Evolutionary conservation across 1,284 basidiomycete genomes (phyloP).

Genomic region (Puccinia triticina): DNA sequence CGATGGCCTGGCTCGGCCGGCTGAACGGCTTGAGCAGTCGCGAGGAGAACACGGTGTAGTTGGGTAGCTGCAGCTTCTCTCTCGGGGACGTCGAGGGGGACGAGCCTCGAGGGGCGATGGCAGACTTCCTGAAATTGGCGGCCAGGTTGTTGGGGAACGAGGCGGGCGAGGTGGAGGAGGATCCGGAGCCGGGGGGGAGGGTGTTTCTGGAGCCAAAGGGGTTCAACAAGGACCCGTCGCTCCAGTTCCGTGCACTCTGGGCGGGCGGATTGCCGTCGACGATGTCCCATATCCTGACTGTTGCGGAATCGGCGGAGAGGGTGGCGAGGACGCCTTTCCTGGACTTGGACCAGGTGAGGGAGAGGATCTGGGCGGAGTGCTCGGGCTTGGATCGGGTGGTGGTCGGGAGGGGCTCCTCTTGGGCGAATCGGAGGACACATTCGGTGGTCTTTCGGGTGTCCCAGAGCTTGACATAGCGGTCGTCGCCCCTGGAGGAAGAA

Average conservation of each 20-base stretch:
- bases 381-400: constrained; percentile 1
- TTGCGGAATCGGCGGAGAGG: constrained; percentile 22
- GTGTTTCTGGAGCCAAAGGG: constrained; percentile 9
- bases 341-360: constrained; percentile 36
- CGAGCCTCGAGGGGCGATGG: constrained; percentile 5
- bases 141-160: constrained; percentile 21
- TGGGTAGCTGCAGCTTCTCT: neutral
- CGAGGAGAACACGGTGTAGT: constrained; percentile 34
- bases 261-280: constrained; percentile 6
- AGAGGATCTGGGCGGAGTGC: neutral
- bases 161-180: neutral
- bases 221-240: constrained; percentile 30
- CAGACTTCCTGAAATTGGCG: constrained; percentile 1
- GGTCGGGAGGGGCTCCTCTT: neutral
- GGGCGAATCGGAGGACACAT: constrained; percentile 27
- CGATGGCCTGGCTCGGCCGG: constrained; percentile 28
- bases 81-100: constrained; percentile 29
- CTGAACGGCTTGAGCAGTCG: constrained; percentile 34
- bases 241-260: constrained; percentile 5
- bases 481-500: constrained; percentile 35
- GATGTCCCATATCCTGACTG: constrained; percentile 37
- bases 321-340: constrained; percentile 34
- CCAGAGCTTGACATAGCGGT: constrained; percentile 39
- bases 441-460: constrained; percentile 45
- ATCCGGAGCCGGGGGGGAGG: neutral